phyloP scores from a whole-genome alignment of 2,329 filamentous ascomycete genomes.

The Lasiodiplodia sp. region DNA sequence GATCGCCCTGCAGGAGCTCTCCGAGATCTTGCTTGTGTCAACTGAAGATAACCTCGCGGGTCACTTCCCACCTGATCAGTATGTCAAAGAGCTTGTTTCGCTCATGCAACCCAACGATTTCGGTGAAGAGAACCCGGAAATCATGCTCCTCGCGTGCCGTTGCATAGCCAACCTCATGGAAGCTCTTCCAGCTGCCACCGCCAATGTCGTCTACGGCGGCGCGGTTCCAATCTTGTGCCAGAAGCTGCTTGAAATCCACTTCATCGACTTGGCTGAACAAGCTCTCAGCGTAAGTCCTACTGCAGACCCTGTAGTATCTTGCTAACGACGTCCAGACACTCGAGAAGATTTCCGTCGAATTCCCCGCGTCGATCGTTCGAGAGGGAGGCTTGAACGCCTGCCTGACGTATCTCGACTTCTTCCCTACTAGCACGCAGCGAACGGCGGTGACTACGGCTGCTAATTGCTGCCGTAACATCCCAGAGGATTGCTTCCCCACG shows the following conservation, averaged over 20 bases:
- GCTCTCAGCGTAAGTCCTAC: slow-evolving; percentile 73
- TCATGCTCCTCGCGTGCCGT: slow-evolving; percentile 95
- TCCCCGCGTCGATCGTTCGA: slow-evolving; percentile 91
- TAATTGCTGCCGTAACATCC: slow-evolving; percentile 97
- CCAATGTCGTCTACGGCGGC: slow-evolving; percentile 96
- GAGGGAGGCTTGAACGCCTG: slow-evolving; percentile 97
- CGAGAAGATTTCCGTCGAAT: slow-evolving; percentile 97
- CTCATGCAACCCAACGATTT: slow-evolving; percentile 92
- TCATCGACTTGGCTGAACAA: slow-evolving; percentile 97
- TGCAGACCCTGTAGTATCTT: background rate
- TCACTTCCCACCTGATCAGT: slow-evolving; percentile 92
- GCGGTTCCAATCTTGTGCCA: slow-evolving; percentile 94
- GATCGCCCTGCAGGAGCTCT: slow-evolving; percentile 90
- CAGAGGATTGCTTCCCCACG: slow-evolving; percentile 89
- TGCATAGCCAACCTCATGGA: slow-evolving; percentile 98
- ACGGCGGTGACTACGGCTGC: slow-evolving; percentile 97
- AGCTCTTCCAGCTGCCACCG: slow-evolving; percentile 87
- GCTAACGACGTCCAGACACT: slow-evolving; percentile 65
- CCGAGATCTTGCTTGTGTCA: slow-evolving; percentile 90
- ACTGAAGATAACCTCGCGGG: slow-evolving; percentile 96
- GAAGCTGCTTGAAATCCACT: slow-evolving; percentile 94
- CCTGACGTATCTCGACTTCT: slow-evolving; percentile 94
- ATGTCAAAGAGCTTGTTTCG: slow-evolving; percentile 90
- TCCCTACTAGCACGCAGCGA: slow-evolving; percentile 93
- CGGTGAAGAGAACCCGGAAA: slow-evolving; percentile 90